A percentile compares a stretch with the other conserved stretches of the same genome.
Evolutionary conservation across 352 stramenopile species (phyloP).

Genomic region (Globisporangium viniferum): DNA sequence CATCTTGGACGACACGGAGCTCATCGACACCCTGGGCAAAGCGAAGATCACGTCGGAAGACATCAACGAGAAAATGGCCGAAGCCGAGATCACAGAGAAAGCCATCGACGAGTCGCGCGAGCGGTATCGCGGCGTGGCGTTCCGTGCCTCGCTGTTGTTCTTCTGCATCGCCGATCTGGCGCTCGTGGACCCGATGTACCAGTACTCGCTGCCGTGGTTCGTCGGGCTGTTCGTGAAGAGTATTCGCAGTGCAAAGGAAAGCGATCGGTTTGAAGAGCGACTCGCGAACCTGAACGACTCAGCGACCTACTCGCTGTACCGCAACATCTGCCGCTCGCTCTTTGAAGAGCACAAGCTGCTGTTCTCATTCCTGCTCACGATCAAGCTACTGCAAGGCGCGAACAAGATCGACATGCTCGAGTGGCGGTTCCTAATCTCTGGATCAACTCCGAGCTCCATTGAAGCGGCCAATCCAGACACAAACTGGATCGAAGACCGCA

Average conservation of each 20-base stretch:
- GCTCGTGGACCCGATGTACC: conserved; percentile 92
- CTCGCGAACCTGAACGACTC: conserved; percentile 89
- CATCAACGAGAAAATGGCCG: conserved; percentile 92
- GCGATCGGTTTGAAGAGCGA: conserved; percentile 81
- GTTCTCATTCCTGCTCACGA: conserved; percentile 91
- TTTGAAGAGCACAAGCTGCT: conserved; percentile 95
- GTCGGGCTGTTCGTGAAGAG: conserved; percentile 89
- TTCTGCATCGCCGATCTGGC: conserved; percentile 92
- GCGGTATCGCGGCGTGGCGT: conserved; percentile 87
- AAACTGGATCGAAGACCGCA: conserved; percentile 40
- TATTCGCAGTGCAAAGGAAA: conserved; percentile 78
- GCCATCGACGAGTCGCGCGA: conserved; percentile 90
- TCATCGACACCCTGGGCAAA: conserved; percentile 90
- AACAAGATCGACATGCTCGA: conserved; percentile 86
- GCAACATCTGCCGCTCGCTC: conserved; percentile 91
- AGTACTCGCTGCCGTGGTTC: conserved; percentile 95
- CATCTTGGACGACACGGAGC: conserved; percentile 91
- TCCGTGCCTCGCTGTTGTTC: conserved; percentile 88
- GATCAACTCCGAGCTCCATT: conserved; percentile 48
- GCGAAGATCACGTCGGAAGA: conserved; percentile 91
- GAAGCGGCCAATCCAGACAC: conserved; percentile 26
- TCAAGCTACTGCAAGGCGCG: conserved; percentile 77
- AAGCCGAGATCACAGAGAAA: conserved; percentile 90
- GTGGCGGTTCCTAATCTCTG: conserved; percentile 93
- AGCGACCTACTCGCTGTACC: conserved; percentile 93